These are phyloP conservation scores for Geranium incanum DNA, from an alignment of 441 rosid genomes.

Conservation along the genomic window DNA sequence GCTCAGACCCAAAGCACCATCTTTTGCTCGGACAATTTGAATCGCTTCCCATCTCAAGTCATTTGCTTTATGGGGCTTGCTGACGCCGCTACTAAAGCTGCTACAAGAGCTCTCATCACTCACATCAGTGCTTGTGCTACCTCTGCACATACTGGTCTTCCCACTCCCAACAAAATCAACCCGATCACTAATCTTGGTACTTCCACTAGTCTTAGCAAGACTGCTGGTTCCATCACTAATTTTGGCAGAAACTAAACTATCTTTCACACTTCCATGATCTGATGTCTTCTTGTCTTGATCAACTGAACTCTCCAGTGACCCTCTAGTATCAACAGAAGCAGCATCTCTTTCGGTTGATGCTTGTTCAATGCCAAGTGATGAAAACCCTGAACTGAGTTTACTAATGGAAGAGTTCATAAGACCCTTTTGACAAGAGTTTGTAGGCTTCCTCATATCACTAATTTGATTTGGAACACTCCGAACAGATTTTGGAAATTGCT, in stretches of 20 bases:
- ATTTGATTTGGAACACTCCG: neutral
- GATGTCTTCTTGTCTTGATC: conserved; percentile 57
- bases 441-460: neutral
- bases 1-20: conserved; percentile 69
- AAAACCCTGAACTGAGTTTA: conserved; percentile 40
- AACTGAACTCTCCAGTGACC: conserved; percentile 31
- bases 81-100: conserved; percentile 76
- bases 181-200: conserved; percentile 61
- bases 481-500: neutral
- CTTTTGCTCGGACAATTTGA: conserved; percentile 64
- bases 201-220: conserved; percentile 58
- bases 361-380: conserved; percentile 33
- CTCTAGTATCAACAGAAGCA: conserved; percentile 32
- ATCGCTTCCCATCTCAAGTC: conserved; percentile 96
- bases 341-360: conserved; percentile 29
- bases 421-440: neutral
- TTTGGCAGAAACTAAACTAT: conserved; percentile 67
- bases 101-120: conserved; percentile 93
- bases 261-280: conserved; percentile 54
- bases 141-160: conserved; percentile 82
- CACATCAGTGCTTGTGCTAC: conserved; percentile 84
- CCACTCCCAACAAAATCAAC: conserved; percentile 67
- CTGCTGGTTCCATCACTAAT: conserved; percentile 61
- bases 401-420: conserved; percentile 32
- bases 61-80: conserved; percentile 82